Base-by-base conservation (phyloP, 2,329 filamentous ascomycete species). In the Ceratocystis colombiana region DNA sequence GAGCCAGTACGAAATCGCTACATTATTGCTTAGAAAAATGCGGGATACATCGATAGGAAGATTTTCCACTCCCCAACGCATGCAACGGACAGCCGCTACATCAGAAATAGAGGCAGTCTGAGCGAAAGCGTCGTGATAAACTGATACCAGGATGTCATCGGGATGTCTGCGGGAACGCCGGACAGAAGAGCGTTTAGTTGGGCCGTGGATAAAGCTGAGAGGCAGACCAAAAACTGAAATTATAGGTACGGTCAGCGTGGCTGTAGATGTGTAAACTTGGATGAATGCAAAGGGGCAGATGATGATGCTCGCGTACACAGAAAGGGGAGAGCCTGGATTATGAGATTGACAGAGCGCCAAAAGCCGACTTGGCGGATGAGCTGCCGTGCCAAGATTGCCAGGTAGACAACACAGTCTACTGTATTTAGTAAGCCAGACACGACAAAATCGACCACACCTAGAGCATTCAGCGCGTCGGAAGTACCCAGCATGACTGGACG, bases 11-110 rank as follows among this genome's bases (percentile, higher is more conserved):
- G 89, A 88, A 62, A 90, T 73, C 0, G 87, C 82, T 8, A 94
- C 88, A 41, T 77, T 74, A 75, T 87, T 90, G 5, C 85, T 87
- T 73, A 94, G 90, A 78, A 94, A 93, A 17, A 92, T 85, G 48
- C 86, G 81, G 4, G 86, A 86, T 30, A 93, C 82, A 44, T 77
- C 79, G 7, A 87, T 80, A 2, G 87, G 86, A 69, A 93, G 84
- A 68, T 83, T 82, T 30, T 85, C 82, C 72, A 93, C 93, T 15
- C 87, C 88, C 78, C 88, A 91, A 64, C 88, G 82, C 45, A 94
- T 88, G 72, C 87, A 90, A 68, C 88, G 82, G 67, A 93, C 81
- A 62, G 91, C 88, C 55, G 90, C 74, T 72, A 92, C 88, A 73
- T 93, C 88, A 72, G 92, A 93, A 1, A 83, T 76, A 2, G 86